These are phyloP conservation scores for Collybiopsis confluens DNA, from an alignment of 768 basidiomycete genomes.

Conservation along the genomic window DNA sequence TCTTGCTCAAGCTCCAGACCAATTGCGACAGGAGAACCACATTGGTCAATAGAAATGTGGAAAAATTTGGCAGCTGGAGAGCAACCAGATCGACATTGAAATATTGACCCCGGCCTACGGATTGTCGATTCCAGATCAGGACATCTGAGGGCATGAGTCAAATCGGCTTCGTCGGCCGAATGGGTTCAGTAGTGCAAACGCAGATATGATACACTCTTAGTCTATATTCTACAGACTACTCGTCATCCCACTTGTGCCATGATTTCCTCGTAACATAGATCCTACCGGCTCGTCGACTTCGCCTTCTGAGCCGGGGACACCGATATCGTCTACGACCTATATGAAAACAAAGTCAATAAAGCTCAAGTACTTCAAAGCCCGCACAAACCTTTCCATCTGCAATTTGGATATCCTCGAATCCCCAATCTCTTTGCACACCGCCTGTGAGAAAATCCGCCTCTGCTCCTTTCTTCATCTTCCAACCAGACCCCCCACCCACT, in stretches of 20 bases:
- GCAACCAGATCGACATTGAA: too few relatives aligned
- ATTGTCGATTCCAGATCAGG: too few relatives aligned
- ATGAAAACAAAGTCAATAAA: slow-evolving; percentile 2
- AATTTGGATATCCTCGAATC: slow-evolving; percentile 68
- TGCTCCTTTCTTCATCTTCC: slow-evolving; percentile 45
- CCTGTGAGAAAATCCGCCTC: slow-evolving; percentile 57
- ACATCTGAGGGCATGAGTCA: too few relatives aligned
- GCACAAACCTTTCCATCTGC: slow-evolving; percentile 52
- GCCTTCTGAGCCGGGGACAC: slow-evolving; percentile 61
- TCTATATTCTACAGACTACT: slow-evolving; percentile 33
- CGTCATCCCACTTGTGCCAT: slow-evolving; percentile 7
- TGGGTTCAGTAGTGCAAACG: slow-evolving; percentile 1
- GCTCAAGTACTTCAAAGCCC: not conserved
- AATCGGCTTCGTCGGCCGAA: too few relatives aligned
- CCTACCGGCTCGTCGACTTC: slow-evolving; percentile 58
- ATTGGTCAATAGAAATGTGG: too few relatives aligned
- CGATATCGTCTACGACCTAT: slow-evolving; percentile 69
- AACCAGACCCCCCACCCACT: slow-evolving; percentile 21
- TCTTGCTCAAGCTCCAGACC: too few relatives aligned
- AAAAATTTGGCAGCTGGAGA: too few relatives aligned
- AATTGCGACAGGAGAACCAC: too few relatives aligned
- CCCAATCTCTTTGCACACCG: slow-evolving; percentile 70
- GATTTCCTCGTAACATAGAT: slow-evolving; percentile 30
- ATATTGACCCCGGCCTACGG: too few relatives aligned
- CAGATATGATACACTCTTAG: too few relatives aligned